Base-by-base conservation (phyloP, 2,329 filamentous ascomycete species). In the Biscogniauxia marginata region DNA sequence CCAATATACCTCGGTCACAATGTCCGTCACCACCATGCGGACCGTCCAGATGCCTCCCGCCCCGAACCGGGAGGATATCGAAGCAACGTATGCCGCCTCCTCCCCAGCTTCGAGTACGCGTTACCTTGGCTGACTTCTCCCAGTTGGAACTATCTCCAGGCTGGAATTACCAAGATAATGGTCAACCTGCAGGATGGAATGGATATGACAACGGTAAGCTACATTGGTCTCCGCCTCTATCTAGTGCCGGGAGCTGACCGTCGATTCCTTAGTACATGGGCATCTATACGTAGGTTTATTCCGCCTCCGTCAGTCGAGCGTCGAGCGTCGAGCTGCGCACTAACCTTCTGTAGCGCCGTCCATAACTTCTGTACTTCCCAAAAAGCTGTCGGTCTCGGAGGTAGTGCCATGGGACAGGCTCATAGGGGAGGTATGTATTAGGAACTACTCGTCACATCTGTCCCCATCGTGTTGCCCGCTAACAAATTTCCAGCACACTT, bases 341-440 rank as follows among this genome's bases (percentile, higher is more conserved):
- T 84, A 64, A 84, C 68, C 19, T 47, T 47, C 50, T 50, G 54
- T 72, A 93, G 83, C 52, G 92, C 93, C 59, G 95, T 99, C 50
- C 95, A 99, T 78, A 97, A 99, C 78, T 99, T 99, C 75, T 99
- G 95, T 74, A 99, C 95, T 55, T 96, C 95, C 21, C 95, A 98
- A 74, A 98, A 98, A 73, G 91, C 91, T 1, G 86, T 93, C 46
- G 83, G 84, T n/a, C 80, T 84, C 52, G 75, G 75, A 13, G 54
- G 73, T 23, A 70, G 70, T 63, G 75, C 80, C 34, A 78, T 78
- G 43, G 77, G 76, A 25, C 63, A 67, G 9, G 83, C 84, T 62
- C 88, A 91, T 72, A 81, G 89, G 61, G 92, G 92, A 74, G 90
- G 90, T 86, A 78, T 47, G 73, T 54, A 47, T 7, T 39, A 11